Evolutionary conservation across 2,329 filamentous ascomycete genomes (phyloP).

Genomic region (Aspergillus pseudonomiae): DNA sequence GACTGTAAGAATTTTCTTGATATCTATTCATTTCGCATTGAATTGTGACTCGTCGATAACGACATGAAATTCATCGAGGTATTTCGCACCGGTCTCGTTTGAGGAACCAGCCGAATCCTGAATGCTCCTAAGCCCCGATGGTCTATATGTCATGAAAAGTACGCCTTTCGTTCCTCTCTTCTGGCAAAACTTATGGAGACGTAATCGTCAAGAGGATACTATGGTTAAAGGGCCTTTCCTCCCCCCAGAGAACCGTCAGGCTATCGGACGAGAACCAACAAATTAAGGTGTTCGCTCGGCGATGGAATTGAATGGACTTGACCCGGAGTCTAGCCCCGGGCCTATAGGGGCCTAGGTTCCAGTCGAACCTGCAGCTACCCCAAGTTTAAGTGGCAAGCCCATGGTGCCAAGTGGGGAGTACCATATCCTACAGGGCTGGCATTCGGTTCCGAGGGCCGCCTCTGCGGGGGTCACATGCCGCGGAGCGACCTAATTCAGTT

Average conservation of each 20-base stretch:
- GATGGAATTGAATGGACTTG: not conserved
- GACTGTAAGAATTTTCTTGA: no score
- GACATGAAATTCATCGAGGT: no score
- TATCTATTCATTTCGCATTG: no score
- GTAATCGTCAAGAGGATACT: not conserved
- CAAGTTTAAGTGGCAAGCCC: not conserved
- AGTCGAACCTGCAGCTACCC: not conserved
- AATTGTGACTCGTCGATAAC: no score
- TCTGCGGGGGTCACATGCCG: not conserved
- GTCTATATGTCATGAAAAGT: not conserved
- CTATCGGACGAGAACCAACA: not conserved
- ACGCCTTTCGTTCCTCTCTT: not conserved
- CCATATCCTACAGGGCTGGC: not conserved
- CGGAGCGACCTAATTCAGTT: not conserved
- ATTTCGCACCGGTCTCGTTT: no score
- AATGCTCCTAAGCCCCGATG: no score
- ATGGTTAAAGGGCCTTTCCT: no score
- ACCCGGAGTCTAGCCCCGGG: not conserved
- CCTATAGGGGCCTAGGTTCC: not conserved
- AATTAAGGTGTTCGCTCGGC: not conserved
- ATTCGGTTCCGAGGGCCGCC: not conserved
- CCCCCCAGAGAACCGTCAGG: not conserved
- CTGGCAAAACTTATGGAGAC: not conserved
- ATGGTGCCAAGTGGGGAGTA: not conserved
- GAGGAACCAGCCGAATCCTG: no score